These are phyloP conservation scores for Erodium maritimum DNA, from an alignment of 345 rosid genomes.

Conservation along the genomic window DNA sequence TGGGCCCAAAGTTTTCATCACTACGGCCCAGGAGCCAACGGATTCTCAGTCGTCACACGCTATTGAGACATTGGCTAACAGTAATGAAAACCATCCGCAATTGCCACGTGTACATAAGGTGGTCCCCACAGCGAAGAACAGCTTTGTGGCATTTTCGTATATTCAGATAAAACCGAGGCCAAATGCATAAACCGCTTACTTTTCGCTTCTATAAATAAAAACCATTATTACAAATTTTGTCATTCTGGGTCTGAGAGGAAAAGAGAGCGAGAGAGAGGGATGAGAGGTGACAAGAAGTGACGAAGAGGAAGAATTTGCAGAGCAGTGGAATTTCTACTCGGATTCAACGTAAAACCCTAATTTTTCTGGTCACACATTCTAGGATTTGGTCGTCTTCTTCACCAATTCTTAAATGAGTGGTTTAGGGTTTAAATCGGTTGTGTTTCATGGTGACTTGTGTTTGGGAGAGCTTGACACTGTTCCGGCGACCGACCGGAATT, in stretches of 20 bases:
- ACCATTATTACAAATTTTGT: background rate
- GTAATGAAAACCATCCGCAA: too few relatives aligned
- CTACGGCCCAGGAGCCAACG: too few relatives aligned
- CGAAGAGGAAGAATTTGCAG: background rate
- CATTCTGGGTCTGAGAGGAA: background rate
- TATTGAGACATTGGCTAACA: too few relatives aligned
- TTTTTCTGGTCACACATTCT: background rate
- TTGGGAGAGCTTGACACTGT: conserved; percentile 75
- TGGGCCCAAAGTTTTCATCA: too few relatives aligned
- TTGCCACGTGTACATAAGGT: too few relatives aligned
- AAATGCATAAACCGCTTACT: background rate
- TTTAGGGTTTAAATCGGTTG: conserved; percentile 70
- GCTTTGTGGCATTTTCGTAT: background rate
- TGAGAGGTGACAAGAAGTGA: background rate
- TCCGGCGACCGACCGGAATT: conserved; percentile 37
- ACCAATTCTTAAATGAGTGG: conserved; percentile 41
- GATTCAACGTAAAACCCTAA: background rate
- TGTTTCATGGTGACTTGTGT: conserved; percentile 61
- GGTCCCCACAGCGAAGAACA: too few relatives aligned
- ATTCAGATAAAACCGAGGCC: background rate
- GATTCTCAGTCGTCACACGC: too few relatives aligned
- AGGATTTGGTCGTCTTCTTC: background rate
- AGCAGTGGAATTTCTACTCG: background rate
- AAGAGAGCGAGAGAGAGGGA: background rate
- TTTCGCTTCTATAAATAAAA: background rate